A percentile compares a stretch with the other conserved stretches of the same genome.
These are phyloP conservation scores for Acanthamoeba lenticulata DNA, from an alignment of 208 protist species.

Conservation along the genomic window DNA sequence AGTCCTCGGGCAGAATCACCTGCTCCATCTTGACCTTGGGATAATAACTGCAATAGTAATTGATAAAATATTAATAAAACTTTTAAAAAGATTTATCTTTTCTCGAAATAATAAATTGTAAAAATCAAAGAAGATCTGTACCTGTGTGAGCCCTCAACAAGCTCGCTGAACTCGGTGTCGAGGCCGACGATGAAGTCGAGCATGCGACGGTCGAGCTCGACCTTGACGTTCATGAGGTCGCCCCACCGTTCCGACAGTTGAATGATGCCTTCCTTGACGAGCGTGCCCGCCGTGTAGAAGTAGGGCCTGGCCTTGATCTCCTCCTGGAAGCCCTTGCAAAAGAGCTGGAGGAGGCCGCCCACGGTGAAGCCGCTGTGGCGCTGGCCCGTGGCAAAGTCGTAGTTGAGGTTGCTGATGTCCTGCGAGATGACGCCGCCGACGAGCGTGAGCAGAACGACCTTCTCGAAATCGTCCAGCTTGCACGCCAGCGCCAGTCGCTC, in stretches of 20 bases:
- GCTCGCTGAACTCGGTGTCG: background rate
- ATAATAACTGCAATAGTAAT: background rate
- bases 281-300: conserved; percentile 74
- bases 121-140: background rate
- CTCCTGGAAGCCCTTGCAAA: conserved; percentile 59
- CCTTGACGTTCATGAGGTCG: conserved; percentile 56
- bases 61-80: background rate
- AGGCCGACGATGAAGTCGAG: conserved; percentile 80
- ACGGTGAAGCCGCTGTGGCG: background rate
- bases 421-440: background rate
- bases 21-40: conserved; percentile 66
- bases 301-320: conserved; percentile 39
- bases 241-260: background rate
- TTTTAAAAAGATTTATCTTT: background rate
- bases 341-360: background rate
- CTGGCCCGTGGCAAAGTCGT: background rate
- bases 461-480: conserved; percentile 64
- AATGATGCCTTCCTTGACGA: conserved; percentile 75
- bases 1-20: conserved; percentile 67
- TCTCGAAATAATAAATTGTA: too few species aligned
- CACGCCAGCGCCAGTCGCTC: conserved; percentile 48
- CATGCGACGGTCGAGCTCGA: conserved; percentile 77
- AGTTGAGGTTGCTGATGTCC: background rate
- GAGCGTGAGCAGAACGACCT: conserved; percentile 62
- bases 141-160: conserved; percentile 67